These are phyloP conservation scores for Fusarium buxicola DNA, from an alignment of 2,329 filamentous ascomycete species.

Conservation along the genomic window DNA sequence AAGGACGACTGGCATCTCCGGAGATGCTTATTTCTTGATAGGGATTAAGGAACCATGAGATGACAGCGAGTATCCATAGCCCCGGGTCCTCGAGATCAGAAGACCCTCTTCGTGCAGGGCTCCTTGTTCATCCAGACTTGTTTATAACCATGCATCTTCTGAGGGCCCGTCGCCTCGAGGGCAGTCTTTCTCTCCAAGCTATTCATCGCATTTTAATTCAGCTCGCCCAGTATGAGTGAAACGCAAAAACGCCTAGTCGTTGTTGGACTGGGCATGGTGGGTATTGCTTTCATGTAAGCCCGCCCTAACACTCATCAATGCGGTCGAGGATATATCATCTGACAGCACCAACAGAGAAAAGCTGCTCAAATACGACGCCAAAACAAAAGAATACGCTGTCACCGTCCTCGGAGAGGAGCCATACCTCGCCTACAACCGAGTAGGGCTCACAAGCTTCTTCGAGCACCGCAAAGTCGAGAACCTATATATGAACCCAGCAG, in stretches of 20 bases:
- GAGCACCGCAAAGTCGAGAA: slow-evolving; percentile 87
- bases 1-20: slow-evolving; percentile 18
- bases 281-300: slow-evolving; percentile 85
- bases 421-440: slow-evolving; percentile 90
- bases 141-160: slow-evolving; percentile 34
- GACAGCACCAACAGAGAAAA: slow-evolving; percentile 74
- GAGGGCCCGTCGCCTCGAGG: background rate
- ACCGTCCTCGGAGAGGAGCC: slow-evolving; percentile 89
- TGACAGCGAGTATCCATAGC: slow-evolving; percentile 15
- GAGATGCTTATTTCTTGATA: slow-evolving; percentile 43
- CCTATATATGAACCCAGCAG: slow-evolving; percentile 84
- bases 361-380: slow-evolving; percentile 83
- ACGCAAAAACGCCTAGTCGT: slow-evolving; percentile 76
- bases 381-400: slow-evolving; percentile 80
- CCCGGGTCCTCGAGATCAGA: slow-evolving; percentile 10
- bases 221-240: slow-evolving; percentile 31
- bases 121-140: slow-evolving; percentile 11
- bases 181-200: background rate
- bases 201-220: slow-evolving; percentile 3
- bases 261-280: slow-evolving; percentile 92
- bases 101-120: slow-evolving; percentile 31
- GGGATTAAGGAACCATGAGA: slow-evolving; percentile 26
- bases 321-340: slow-evolving; percentile 1
- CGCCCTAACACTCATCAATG: background rate
- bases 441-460: slow-evolving; percentile 90